phyloP scores from a whole-genome alignment of 306 rosid species.

The Cucumis cinereus region DNA sequence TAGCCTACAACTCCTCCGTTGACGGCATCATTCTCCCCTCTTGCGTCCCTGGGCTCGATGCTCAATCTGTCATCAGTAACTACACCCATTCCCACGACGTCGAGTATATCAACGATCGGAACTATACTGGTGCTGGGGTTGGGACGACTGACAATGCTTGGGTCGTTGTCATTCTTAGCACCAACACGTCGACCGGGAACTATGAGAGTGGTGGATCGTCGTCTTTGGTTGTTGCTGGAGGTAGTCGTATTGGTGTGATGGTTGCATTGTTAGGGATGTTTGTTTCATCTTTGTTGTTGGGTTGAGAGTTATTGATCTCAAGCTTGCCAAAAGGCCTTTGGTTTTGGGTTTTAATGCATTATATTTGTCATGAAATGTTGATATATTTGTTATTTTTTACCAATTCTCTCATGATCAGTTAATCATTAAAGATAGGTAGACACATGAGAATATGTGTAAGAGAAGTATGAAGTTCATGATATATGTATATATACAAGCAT shows the following conservation, averaged over 20 bases:
- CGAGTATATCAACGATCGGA: conserved; percentile 25
- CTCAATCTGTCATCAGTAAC: conserved; percentile 17
- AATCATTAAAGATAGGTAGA: no score
- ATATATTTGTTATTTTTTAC: no score
- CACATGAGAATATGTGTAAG: no score
- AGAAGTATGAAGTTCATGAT: no score
- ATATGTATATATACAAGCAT: no score
- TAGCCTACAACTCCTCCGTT: conserved; percentile 28
- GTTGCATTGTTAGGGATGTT: conserved; percentile 11
- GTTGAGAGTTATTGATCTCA: neutral
- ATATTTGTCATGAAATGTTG: no score
- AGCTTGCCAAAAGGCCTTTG: neutral
- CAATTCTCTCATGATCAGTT: no score
- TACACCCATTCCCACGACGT: conserved; percentile 18
- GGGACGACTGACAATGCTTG: conserved; percentile 42
- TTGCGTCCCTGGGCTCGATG: conserved; percentile 28
- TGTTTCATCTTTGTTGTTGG: neutral
- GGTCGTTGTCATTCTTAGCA: conserved; percentile 45
- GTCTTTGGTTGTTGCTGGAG: conserved; percentile 7
- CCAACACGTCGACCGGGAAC: conserved; percentile 29
- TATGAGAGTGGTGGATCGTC: conserved; percentile 23
- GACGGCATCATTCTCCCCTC: conserved; percentile 47
- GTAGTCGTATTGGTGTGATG: neutral
- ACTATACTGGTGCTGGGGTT: conserved; percentile 36
- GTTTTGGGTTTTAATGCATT: neutral